phyloP scores from a whole-genome alignment of 2,329 filamentous ascomycete genomes.

The Aspergillus pseudoterreus region DNA sequence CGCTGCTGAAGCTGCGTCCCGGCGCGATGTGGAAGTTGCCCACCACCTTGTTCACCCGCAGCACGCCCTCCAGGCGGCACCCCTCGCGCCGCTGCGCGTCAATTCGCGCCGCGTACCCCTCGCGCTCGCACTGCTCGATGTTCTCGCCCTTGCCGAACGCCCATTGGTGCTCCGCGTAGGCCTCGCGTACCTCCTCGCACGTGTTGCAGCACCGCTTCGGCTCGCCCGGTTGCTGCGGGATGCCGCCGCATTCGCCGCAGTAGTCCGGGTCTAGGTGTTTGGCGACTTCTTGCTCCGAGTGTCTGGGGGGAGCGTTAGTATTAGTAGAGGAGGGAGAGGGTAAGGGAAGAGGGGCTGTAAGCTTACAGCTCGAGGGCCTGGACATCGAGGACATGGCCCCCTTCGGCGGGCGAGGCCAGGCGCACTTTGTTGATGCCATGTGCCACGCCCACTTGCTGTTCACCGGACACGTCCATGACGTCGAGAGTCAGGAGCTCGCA shows the following conservation, averaged over 20 bases:
- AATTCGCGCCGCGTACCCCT: constrained; percentile 87
- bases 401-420: constrained; percentile 67
- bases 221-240: constrained; percentile 70
- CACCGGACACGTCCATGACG: constrained; percentile 98
- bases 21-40: constrained; percentile 99
- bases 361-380: constrained; percentile 65
- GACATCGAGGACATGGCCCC: constrained; percentile 70
- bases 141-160: constrained; percentile 88
- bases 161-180: constrained; percentile 86
- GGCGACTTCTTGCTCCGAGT: constrained; percentile 64
- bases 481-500: constrained; percentile 95
- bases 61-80: constrained; percentile 85
- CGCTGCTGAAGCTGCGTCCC: constrained; percentile 91
- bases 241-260: constrained; percentile 92
- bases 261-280: constrained; percentile 84
- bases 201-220: constrained; percentile 85
- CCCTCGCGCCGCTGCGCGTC: constrained; percentile 87
- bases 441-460: constrained; percentile 90
- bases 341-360: not conserved
- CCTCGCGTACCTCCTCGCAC: constrained; percentile 93
- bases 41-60: constrained; percentile 96
- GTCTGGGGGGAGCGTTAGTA: constrained; percentile 41
- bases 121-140: constrained; percentile 91
- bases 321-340: constrained; percentile 1
- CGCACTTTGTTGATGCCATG: constrained; percentile 92